Conservation (phyloP, 495 filamentous ascomycete genomes). For the Penicillium goetzii region DNA sequence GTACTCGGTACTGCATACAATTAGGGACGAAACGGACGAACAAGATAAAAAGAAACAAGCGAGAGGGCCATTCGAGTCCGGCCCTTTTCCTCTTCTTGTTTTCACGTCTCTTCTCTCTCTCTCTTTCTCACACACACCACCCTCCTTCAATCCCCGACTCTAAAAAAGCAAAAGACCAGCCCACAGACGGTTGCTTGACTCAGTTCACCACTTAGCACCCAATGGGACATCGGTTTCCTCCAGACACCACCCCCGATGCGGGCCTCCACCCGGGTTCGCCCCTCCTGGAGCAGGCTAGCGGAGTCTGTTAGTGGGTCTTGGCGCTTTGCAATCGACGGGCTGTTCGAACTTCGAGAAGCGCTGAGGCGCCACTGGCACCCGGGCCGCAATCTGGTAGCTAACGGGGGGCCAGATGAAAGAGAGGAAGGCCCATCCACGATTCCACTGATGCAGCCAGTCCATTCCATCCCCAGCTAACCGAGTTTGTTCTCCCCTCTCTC, state of each 20-base stretch:
- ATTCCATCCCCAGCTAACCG: conserved; percentile 4
- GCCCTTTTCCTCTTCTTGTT: not conserved
- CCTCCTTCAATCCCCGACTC: not conserved
- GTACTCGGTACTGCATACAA: not conserved
- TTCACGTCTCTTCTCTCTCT: not conserved
- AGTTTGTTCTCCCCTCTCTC: not conserved
- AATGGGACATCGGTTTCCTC: conserved; percentile 7
- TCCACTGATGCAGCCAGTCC: not conserved
- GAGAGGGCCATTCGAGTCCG: conserved; percentile 2
- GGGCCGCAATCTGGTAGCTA: not conserved
- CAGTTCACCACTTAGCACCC: not conserved
- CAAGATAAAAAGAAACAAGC: not conserved
- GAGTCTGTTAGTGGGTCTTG: conserved; percentile 23
- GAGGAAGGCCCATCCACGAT: not conserved
- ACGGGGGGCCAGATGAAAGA: not conserved
- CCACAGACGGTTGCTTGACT: conserved; percentile 15
- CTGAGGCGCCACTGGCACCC: conserved; percentile 15
- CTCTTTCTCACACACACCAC: not conserved
- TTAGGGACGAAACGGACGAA: not conserved
- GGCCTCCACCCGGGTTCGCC: conserved; percentile 31
- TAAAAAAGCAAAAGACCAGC: conserved; percentile 10
- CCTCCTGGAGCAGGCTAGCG: conserved; percentile 16
- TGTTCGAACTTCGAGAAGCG: conserved; percentile 12
- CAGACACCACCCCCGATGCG: conserved; percentile 25
- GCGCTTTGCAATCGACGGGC: conserved; percentile 11